Evolutionary conservation across 441 rosid genomes (phyloP).

Genomic region (Adansonia gregorii): DNA sequence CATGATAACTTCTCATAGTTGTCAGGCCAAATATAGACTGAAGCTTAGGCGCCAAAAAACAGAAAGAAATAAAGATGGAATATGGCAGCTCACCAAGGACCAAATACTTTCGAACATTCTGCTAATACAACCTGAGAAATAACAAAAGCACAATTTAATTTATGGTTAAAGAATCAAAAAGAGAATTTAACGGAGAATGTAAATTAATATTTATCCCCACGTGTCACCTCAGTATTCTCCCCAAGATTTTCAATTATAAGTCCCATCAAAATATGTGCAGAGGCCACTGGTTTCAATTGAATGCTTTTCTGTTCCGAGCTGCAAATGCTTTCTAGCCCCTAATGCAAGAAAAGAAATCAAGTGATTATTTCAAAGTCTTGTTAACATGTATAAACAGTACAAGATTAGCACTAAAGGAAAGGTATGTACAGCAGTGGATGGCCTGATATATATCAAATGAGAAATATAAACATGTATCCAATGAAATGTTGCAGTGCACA

Average conservation of each 20-base stretch:
- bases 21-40: background rate
- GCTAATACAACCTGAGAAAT: constrained; percentile 81
- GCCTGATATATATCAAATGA: constrained; percentile 76
- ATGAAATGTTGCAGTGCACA: constrained; percentile 57
- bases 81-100: constrained; percentile 74
- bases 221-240: constrained; percentile 79
- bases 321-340: constrained; percentile 92
- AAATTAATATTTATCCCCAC: constrained; percentile 14
- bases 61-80: background rate
- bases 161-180: constrained; percentile 2
- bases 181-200: constrained; percentile 20
- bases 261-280: constrained; percentile 67
- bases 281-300: constrained; percentile 63
- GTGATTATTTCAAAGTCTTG: constrained; percentile 21
- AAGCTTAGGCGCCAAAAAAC: background rate
- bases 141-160: constrained; percentile 21
- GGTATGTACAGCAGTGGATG: constrained; percentile 71
- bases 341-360: constrained; percentile 32
- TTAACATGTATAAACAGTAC: background rate
- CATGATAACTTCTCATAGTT: background rate
- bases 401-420: background rate
- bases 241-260: constrained; percentile 78
- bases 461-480: constrained; percentile 84
- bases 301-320: constrained; percentile 79
- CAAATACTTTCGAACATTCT: constrained; percentile 87